Evolutionary conservation across 495 filamentous ascomycete species (phyloP), one percentile per base, ranked within the genome.

Genomic region (Tuber indicum): DNA sequence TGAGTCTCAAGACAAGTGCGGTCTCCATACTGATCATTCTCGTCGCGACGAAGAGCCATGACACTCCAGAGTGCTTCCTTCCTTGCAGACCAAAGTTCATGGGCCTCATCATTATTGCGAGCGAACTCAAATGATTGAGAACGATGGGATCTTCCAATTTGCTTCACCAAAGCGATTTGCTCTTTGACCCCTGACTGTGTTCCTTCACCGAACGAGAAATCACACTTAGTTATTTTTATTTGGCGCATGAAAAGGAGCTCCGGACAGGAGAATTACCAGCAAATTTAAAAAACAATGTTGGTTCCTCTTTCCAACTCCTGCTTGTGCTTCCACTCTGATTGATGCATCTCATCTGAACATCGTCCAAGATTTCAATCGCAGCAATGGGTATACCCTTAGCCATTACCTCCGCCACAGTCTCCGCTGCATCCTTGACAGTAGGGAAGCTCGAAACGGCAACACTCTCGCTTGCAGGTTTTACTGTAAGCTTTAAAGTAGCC

Each of bases 201-300:
- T 46, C 94, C 94, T 82, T 47, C 14, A 39, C 19, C 62, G 14
- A 58, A 14, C n/a, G 7, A 46, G 62, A 39, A 73, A 43, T 74
- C 44, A 77, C 23, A 44, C n/a, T 32, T 58, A 70, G 32, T n/a
- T 44, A 32, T 42, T 42, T 42, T 42, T 26, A 52, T 16, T 32
- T 77, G 12, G 52, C 46, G 19, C n/a, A 17, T 16, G 9, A 39
- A 44, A 39, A 21, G 42, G 41, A 47, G 14, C 32, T 32, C 32
- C 32, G 9, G 45, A 39, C 26, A 26, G 46, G 41, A 47, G n/a
- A 46, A 46, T 49, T 70, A 81, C 79, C 81, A 23, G 89, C 88
- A 84, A 97, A 98, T 83, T 98, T 98, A 88, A 98, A 96, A 86
- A 98, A 97, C 6, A 98, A 85, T 6, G 95, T 97, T 7, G 95